These are phyloP conservation scores for Dissophora globulifera DNA, from an alignment of 192 early-diverging fungal species.

Conservation along the genomic window DNA sequence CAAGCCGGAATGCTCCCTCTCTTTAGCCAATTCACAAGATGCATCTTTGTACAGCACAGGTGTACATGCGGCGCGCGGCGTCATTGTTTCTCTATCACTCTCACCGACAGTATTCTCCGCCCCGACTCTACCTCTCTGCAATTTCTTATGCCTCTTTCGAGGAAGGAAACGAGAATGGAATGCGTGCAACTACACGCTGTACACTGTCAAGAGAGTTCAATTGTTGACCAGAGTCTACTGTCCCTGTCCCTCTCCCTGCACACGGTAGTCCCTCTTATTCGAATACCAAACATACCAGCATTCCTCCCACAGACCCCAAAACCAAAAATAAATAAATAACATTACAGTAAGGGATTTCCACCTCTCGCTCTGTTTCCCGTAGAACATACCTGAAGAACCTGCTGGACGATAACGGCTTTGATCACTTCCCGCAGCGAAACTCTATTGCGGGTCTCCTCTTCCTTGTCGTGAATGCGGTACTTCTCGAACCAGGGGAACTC, in stretches of 20 bases:
- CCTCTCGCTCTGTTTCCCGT: neutral
- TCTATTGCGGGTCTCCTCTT: constrained; percentile 67
- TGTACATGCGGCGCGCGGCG: neutral
- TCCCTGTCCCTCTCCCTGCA: neutral
- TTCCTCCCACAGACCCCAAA: constrained; percentile 1
- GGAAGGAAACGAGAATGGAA: too few species aligned
- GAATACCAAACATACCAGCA: neutral
- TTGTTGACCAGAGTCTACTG: too few species aligned
- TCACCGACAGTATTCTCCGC: too few species aligned
- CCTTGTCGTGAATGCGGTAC: constrained; percentile 73
- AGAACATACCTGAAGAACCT: constrained; percentile 65
- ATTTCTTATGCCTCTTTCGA: too few species aligned
- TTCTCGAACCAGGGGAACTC: constrained; percentile 72
- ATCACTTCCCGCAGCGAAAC: constrained; percentile 73
- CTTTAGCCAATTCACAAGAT: neutral
- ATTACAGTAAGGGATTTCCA: too few species aligned
- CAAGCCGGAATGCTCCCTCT: too few species aligned
- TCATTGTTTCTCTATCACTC: too few species aligned
- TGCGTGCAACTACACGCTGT: too few species aligned
- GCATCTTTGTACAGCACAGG: neutral
- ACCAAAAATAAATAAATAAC: neutral
- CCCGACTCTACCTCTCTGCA: too few species aligned
- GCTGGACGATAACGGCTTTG: constrained; percentile 73
- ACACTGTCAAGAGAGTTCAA: too few species aligned
- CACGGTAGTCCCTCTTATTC: neutral